phyloP scores from a whole-genome alignment of 2,329 filamentous ascomycete species.

The Alternaria tenuissima region DNA sequence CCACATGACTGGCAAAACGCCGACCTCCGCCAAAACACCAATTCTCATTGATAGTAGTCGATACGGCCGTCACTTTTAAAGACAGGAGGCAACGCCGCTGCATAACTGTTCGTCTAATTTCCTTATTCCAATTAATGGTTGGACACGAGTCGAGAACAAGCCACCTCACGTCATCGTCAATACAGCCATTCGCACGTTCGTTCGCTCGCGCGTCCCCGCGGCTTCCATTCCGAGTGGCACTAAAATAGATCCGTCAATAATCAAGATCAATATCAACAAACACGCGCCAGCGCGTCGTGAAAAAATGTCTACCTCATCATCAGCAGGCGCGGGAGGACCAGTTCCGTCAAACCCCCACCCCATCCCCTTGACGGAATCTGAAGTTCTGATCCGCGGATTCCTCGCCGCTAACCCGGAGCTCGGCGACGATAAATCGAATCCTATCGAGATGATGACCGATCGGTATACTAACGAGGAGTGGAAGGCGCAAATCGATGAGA shows the following conservation, averaged over 20 bases:
- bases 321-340: constrained; percentile 7
- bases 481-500: constrained; percentile 52
- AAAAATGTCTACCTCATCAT: constrained; percentile 21
- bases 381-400: constrained; percentile 44
- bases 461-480: constrained; percentile 58
- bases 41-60: constrained; percentile 17
- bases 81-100: background rate
- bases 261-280: constrained; percentile 8
- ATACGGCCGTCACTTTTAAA: background rate
- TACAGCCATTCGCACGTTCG: constrained; percentile 9
- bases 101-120: constrained; percentile 1
- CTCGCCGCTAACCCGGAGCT: constrained; percentile 45
- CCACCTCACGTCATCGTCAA: constrained; percentile 21
- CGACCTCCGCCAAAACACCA: constrained; percentile 39
- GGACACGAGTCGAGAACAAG: constrained; percentile 16
- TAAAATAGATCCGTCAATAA: constrained; percentile 15
- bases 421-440: constrained; percentile 37
- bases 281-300: constrained; percentile 8
- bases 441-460: constrained; percentile 49
- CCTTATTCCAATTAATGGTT: background rate
- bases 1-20: constrained; percentile 40
- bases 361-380: constrained; percentile 43
- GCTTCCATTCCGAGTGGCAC: constrained; percentile 4
- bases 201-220: constrained; percentile 3
- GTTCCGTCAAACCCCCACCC: constrained; percentile 27